Percentiles rank a stretch among this genome's conserved stretches.
Evolutionary conservation across 805 yeast species (phyloP).

Genomic region (Teunomyces aglyptinius): DNA sequence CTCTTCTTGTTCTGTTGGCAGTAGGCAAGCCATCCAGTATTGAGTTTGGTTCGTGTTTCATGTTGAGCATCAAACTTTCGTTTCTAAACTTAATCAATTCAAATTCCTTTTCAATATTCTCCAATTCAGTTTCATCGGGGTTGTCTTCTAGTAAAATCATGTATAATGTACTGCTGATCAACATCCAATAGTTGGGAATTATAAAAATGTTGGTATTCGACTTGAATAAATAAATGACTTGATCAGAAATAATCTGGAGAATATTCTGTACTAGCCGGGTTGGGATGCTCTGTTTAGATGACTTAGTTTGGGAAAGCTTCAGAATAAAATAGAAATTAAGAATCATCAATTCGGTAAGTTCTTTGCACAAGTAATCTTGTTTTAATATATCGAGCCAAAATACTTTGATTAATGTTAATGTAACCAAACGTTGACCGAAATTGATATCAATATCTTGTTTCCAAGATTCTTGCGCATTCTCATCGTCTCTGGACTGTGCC

Average conservation of each 20-base stretch:
- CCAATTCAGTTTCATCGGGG: conserved; percentile 20
- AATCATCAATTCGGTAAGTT: conserved; percentile 59
- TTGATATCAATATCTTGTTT: conserved; percentile 22
- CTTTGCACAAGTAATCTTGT: conserved; percentile 59
- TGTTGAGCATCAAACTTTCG: conserved; percentile 64
- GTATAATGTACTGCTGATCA: conserved; percentile 48
- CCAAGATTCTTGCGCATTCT: conserved; percentile 12
- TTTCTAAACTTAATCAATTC: conserved; percentile 65
- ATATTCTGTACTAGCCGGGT: conserved; percentile 24
- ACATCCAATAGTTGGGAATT: conserved; percentile 61
- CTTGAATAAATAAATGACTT: conserved; percentile 43
- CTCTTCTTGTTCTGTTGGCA: conserved; percentile 2
- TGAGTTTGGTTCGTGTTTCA: conserved; percentile 13
- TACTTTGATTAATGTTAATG: conserved; percentile 51
- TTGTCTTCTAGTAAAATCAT: conserved; percentile 29
- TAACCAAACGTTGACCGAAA: conserved; percentile 34
- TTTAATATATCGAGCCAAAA: conserved; percentile 70
- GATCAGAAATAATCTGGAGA: conserved; percentile 25
- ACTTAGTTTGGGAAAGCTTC: not conserved
- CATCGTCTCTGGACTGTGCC: conserved; percentile 21
- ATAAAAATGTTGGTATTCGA: conserved; percentile 59
- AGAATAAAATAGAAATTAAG: conserved; percentile 37
- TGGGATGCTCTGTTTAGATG: conserved; percentile 6
- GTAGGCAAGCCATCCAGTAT: not conserved
- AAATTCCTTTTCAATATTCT: conserved; percentile 45